Conservation (phyloP, 768 basidiomycete genomes). For the Tylopilus subfusipes region DNA sequence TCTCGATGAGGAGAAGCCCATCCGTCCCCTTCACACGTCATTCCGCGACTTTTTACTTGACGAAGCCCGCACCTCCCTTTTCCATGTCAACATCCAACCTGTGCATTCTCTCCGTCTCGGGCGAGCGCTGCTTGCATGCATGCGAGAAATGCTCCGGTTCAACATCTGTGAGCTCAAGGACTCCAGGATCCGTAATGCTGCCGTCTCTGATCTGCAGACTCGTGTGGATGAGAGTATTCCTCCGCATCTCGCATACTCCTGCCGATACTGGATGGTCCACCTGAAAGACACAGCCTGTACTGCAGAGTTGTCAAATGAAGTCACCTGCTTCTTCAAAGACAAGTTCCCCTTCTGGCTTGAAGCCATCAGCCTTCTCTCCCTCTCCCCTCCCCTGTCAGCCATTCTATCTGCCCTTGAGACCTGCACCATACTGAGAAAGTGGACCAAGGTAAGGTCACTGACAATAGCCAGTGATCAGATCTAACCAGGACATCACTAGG, state of each 20-base stretch:
- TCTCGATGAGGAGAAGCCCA: too few relatives aligned
- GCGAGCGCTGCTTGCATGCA: neutral
- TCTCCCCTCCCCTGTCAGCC: too few relatives aligned
- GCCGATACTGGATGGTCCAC: neutral
- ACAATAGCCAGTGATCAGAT: too few relatives aligned
- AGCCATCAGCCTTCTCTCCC: conserved; percentile 22
- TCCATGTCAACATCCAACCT: neutral
- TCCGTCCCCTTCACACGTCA: too few relatives aligned
- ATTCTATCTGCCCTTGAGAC: too few relatives aligned
- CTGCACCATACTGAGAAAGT: too few relatives aligned
- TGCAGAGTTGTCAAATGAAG: neutral
- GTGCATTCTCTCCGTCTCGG: neutral
- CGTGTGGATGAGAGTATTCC: neutral
- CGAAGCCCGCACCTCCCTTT: neutral
- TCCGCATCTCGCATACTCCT: neutral
- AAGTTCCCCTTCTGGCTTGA: conserved; percentile 19
- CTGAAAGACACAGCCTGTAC: neutral
- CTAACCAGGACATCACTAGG: too few relatives aligned
- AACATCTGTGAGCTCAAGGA: neutral
- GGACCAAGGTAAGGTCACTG: too few relatives aligned
- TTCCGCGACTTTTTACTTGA: neutral
- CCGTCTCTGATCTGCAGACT: neutral
- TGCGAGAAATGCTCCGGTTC: neutral
- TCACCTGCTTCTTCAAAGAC: conserved; percentile 2
- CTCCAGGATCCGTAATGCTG: neutral